Base-by-base conservation (phyloP, 192 early-diverging fungal genomes). In the Pilaira anomala region DNA sequence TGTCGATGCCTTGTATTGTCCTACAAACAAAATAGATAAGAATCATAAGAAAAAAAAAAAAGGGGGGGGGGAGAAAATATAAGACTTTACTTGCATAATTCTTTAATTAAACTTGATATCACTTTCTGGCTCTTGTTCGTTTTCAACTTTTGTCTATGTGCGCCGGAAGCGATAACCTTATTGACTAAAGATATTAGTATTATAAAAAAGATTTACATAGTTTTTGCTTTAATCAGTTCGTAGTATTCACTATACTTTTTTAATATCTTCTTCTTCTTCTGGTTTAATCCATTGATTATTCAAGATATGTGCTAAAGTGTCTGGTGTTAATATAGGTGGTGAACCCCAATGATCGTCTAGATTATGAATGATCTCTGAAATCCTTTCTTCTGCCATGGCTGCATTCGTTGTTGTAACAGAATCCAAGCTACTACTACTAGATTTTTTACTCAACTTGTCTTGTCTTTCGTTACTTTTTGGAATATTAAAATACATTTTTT, bases 351-450 rank as follows among this genome's bases (percentile, higher is more conserved):
- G 60, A 33, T 91, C 89, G 75, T 91, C 86, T 19, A 91, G 82
- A 70, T 82, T 87, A 67, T 89, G 88, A 44, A 91, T 81, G 24
- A 85, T 79, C 24, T 85, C 85, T 72, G 89, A 16, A 9, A 62
- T 7, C 1, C 46, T 25, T 33, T 48, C 48, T 14, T 62, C 60
- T 39, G 55, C 55, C 19, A 57, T 30, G 4, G 5, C 44, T 13
- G 3, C 5, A 13, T 46, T 18, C 4, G 44, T 5, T 46, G 1
- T 8, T 46, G 13, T 18, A 46, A 18, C 5, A 18, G 16, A 46
- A 13, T 46, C 44, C 9, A 18, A 16, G 16, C 44, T 46, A 46
- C 18, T 46, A 46, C 9, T 13, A n/a, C 44, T 46, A 13, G 12
- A 9, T 36, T 36, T 46, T 1, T 2, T 14, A 5, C 4, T 6